A percentile compares a stretch with the other conserved stretches of the same genome.
Evolutionary conservation across 164 flowering plant species (phyloP).

Genomic region (Nymphaea colorata): DNA sequence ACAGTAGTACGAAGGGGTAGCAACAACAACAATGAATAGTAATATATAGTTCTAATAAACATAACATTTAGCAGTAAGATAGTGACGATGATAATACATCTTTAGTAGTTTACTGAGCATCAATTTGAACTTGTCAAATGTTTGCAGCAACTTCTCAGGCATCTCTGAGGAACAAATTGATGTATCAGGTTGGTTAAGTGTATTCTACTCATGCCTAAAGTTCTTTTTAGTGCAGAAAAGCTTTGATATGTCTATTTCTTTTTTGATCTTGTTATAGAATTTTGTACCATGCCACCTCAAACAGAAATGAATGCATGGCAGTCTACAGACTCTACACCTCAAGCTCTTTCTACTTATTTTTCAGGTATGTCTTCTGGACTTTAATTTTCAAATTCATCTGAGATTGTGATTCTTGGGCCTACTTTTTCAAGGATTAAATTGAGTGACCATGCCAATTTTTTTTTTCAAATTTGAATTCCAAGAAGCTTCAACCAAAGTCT

Average conservation of each 20-base stretch:
- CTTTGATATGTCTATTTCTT: background rate
- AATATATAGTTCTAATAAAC: background rate
- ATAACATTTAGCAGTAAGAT: no score
- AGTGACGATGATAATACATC: no score
- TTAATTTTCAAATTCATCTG: background rate
- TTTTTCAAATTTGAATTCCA: no score
- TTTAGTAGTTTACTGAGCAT: no score
- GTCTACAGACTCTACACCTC: constrained; percentile 15
- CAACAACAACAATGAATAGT: no score
- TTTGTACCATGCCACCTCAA: constrained; percentile 32
- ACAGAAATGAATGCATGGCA: constrained; percentile 26
- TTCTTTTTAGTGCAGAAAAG: no score
- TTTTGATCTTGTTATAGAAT: constrained; percentile 20
- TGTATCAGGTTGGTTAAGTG: constrained; percentile 37
- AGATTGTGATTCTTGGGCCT: no score
- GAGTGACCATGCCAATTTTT: no score
- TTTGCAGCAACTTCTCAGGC: constrained; percentile 41
- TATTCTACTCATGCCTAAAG: background rate
- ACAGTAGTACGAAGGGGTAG: no score
- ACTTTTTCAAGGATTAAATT: no score
- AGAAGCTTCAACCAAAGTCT: no score
- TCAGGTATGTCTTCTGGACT: background rate
- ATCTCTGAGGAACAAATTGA: constrained; percentile 46
- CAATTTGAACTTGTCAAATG: background rate
- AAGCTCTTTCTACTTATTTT: constrained; percentile 26